A percentile compares a stretch with the other conserved stretches of the same genome.
Conservation (phyloP, 2,329 filamentous ascomycete species). For the Epicoccum sorghinum region DNA sequence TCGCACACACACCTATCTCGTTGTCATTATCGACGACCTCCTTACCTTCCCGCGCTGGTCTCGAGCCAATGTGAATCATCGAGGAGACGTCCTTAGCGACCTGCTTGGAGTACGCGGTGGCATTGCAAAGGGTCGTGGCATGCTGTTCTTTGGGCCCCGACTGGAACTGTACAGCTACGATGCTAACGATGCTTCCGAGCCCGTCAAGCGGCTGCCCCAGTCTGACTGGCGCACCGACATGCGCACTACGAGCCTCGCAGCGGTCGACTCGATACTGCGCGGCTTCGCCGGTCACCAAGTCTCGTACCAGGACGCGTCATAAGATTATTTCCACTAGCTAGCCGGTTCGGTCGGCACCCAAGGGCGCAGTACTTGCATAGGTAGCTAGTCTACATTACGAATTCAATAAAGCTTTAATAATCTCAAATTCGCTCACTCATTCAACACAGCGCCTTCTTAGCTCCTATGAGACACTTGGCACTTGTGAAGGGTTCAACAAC, state of each 20-base stretch:
- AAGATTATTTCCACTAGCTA: no score
- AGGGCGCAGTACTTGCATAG: no score
- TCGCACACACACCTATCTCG: constrained; percentile 26
- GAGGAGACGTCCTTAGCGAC: constrained; percentile 30
- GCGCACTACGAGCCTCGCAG: constrained; percentile 1
- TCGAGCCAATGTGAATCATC: constrained; percentile 16
- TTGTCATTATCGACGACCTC: constrained; percentile 34
- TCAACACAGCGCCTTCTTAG: no score
- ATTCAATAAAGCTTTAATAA: no score
- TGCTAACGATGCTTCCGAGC: not conserved
- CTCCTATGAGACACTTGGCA: no score
- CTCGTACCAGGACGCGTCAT: not conserved
- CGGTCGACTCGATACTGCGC: constrained; percentile 11
- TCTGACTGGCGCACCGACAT: constrained; percentile 17
- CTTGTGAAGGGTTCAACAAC: no score
- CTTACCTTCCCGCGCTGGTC: constrained; percentile 16
- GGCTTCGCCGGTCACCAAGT: not conserved
- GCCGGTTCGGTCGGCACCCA: no score
- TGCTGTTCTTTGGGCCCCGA: constrained; percentile 32
- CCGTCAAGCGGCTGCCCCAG: not conserved
- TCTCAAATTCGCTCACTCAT: no score
- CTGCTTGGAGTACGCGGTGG: constrained; percentile 21
- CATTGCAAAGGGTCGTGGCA: constrained; percentile 24
- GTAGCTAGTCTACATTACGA: no score
- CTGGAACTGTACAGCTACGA: constrained; percentile 36